These are phyloP conservation scores for Penicillium simplicissimum DNA, from an alignment of 495 filamentous ascomycete species.

Conservation along the genomic window DNA sequence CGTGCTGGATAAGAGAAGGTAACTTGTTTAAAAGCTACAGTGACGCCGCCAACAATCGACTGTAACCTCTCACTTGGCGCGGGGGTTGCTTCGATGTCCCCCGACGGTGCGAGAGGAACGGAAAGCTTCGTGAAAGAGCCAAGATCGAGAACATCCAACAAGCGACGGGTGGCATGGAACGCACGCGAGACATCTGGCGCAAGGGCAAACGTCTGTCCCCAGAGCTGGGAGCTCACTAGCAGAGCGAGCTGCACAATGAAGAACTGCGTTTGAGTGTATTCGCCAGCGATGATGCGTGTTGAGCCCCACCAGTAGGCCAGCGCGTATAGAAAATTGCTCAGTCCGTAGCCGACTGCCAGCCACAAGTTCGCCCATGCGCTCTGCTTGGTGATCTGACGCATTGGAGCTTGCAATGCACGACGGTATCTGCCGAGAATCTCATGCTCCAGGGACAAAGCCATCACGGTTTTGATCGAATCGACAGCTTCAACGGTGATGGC, in stretches of 20 bases:
- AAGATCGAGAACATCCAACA: constrained; percentile 13
- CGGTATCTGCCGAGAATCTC: constrained; percentile 37
- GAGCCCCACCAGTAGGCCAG: constrained; percentile 69
- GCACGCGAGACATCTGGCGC: constrained; percentile 9
- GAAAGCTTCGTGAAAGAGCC: constrained; percentile 12
- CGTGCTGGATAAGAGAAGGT: constrained; percentile 54
- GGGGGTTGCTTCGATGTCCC: constrained; percentile 1
- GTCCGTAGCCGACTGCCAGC: constrained; percentile 53
- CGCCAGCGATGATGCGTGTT: constrained; percentile 54
- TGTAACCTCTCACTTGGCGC: not conserved
- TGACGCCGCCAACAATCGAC: not conserved
- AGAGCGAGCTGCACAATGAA: constrained; percentile 35
- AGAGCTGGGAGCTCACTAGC: constrained; percentile 36
- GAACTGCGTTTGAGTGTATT: constrained; percentile 45
- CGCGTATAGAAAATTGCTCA: constrained; percentile 58
- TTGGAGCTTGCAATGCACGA: constrained; percentile 36
- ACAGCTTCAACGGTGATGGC: constrained; percentile 51
- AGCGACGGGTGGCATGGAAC: constrained; percentile 6
- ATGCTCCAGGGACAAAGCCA: constrained; percentile 49
- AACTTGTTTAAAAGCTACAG: not conserved
- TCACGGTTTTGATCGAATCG: constrained; percentile 53
- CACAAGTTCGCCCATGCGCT: constrained; percentile 40
- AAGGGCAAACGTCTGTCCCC: constrained; percentile 1
- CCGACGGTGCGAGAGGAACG: not conserved
- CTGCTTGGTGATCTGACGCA: constrained; percentile 36